Evolutionary conservation across 139 green algal species (phyloP).

Genomic region (Ettlia oleoabundans): DNA sequence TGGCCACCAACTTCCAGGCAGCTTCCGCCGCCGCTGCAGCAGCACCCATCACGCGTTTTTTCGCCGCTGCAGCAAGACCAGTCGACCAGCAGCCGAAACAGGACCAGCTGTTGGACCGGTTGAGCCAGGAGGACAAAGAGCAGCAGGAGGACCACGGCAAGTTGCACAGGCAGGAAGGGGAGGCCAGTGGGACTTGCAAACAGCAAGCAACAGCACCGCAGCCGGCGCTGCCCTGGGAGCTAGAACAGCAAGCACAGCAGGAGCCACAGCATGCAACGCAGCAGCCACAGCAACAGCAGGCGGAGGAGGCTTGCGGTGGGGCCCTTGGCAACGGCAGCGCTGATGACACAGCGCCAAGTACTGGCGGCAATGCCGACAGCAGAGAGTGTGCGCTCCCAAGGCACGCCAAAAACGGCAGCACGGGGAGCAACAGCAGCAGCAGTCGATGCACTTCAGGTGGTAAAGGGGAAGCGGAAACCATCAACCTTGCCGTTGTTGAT

Average conservation of each 20-base stretch:
- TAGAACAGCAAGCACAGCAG: neutral
- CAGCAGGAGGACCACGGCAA: too few species aligned
- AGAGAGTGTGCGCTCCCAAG: too few species aligned
- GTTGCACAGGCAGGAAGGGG: too few species aligned
- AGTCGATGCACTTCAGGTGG: too few species aligned
- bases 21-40: slow-evolving; percentile 1
- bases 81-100: neutral
- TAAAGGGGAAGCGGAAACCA: too few species aligned
- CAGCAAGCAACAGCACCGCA: neutral
- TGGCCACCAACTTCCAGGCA: slow-evolving; percentile 4
- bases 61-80: neutral
- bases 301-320: neutral
- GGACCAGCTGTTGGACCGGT: too few species aligned
- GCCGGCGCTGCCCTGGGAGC: too few species aligned
- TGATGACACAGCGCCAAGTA: too few species aligned
- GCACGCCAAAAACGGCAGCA: too few species aligned
- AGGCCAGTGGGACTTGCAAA: too few species aligned
- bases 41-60: slow-evolving; percentile 21
- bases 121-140: too few species aligned
- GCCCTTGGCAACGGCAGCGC: neutral
- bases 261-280: neutral
- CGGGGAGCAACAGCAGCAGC: neutral
- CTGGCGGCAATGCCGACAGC: too few species aligned
- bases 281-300: neutral
- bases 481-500: neutral